Percentiles rank a stretch among this genome's conserved stretches.
These are phyloP conservation scores for Microascus cirrosus DNA, from an alignment of 2,329 filamentous ascomycete species.

Conservation along the genomic window DNA sequence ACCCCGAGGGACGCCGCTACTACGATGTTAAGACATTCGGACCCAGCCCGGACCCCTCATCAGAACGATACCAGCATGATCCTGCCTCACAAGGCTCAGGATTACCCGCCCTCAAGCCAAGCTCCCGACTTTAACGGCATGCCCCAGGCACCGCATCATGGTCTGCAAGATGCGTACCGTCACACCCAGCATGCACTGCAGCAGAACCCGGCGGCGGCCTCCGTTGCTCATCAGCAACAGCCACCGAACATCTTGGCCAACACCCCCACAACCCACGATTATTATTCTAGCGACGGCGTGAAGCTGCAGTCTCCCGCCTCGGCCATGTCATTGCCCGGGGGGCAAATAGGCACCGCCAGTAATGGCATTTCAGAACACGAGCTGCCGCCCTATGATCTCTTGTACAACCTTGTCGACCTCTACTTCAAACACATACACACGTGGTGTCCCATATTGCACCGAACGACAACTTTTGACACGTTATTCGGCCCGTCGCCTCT, in stretches of 20 bases:
- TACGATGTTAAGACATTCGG: slow-evolving; percentile 34
- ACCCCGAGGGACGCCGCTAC: slow-evolving; percentile 37
- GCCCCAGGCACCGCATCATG: slow-evolving; percentile 23
- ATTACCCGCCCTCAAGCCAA: slow-evolving; percentile 32
- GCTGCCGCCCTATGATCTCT: slow-evolving; percentile 62
- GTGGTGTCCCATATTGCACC: slow-evolving; percentile 85
- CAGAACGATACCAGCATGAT: slow-evolving; percentile 30
- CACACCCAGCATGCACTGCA: slow-evolving; percentile 24
- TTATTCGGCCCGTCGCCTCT: slow-evolving; percentile 68
- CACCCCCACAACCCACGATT: background rate
- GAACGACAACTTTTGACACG: slow-evolving; percentile 68
- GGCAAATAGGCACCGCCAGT: slow-evolving; percentile 10
- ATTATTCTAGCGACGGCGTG: background rate
- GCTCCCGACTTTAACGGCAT: slow-evolving; percentile 37
- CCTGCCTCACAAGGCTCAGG: slow-evolving; percentile 33
- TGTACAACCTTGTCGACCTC: slow-evolving; percentile 62
- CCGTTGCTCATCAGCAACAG: slow-evolving; percentile 15
- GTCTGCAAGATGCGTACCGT: slow-evolving; percentile 34
- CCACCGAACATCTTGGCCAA: background rate
- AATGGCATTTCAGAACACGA: slow-evolving; percentile 44
- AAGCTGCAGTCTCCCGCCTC: background rate
- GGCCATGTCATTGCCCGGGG: background rate
- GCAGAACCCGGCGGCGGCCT: slow-evolving; percentile 23
- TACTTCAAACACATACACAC: slow-evolving; percentile 75
- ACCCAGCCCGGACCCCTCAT: slow-evolving; percentile 39